Base-by-base conservation (phyloP, 169 alveolate species). In the Eimeria praecox region DNA sequence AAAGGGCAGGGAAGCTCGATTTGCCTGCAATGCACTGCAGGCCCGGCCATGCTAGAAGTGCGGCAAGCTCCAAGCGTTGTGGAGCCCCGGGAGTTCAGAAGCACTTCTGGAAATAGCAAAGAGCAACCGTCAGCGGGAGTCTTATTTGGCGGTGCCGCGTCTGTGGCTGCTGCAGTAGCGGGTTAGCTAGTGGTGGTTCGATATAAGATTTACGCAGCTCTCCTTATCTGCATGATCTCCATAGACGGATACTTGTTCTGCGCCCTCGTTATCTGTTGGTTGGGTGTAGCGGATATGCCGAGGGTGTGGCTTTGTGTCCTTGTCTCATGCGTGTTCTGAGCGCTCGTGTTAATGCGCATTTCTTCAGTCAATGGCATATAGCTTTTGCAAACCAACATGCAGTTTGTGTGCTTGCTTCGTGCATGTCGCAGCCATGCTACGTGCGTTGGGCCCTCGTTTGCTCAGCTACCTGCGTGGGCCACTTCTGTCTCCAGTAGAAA, bases 21-120 rank as follows among this genome's bases (percentile, higher is more conserved):
- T 33, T 44, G 62, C 62, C 24, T 33, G 49, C 59, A 24, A 27
- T 82, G 71, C 90, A 82, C 62, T n/a, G 90, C 92, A 85, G 92
- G 92, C 54, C 92, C 92, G 8, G 77, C 92, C 46, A 85, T 85
- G 92, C 92, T 85, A 46, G 92, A 85, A 59, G 56, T 85, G 38
- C 92, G 92, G 40, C 92, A 85, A 3, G 92, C 92, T 10, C 92
- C 92, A 10, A 85, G 92, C 59, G 42, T 85, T 44, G 22, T 38
- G 52, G 92, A 85, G 78, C 80, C 92, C 42, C 56, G 80, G 14
- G 92, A 35, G 44, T 33, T 42, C 56, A 52, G 38, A 52, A 35
- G 78, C 20, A 20, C 78, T 33, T 12, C 77, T 38, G 78, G n/a
- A 33, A 44, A 22, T 20, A 49, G 24, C 46, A 59, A 42, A 38